Evolutionary conservation across 805 yeast species (phyloP).

Genomic region (Candida boleticola): DNA sequence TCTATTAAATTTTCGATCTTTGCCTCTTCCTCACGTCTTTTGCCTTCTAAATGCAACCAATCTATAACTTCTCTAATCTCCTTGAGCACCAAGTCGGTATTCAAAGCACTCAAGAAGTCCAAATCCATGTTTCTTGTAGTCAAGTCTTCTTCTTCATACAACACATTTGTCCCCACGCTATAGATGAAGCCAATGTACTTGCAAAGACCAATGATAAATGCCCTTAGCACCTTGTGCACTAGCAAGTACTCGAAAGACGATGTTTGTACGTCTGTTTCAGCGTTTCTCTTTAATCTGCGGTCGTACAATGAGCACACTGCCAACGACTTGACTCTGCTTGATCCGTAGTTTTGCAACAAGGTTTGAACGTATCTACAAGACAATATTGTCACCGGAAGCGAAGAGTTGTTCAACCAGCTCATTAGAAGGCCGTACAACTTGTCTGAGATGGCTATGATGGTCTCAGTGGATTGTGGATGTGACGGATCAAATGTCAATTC

Average conservation of each 20-base stretch:
- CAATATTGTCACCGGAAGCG: constrained; percentile 73
- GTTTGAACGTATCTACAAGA: constrained; percentile 73
- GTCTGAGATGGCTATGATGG: constrained; percentile 52
- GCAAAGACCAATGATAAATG: constrained; percentile 52
- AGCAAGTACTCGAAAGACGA: constrained; percentile 21
- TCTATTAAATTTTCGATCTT: constrained; percentile 5
- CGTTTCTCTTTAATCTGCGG: neutral
- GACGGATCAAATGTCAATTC: constrained; percentile 50
- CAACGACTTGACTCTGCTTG: neutral
- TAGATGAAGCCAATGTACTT: constrained; percentile 51
- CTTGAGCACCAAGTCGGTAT: constrained; percentile 18
- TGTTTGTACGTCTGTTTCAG: constrained; percentile 8
- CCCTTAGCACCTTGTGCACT: constrained; percentile 50
- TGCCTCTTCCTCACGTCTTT: constrained; percentile 9
- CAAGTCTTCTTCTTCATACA: constrained; percentile 75
- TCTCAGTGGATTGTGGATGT: constrained; percentile 31
- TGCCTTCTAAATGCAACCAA: constrained; percentile 25
- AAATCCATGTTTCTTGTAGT: constrained; percentile 61
- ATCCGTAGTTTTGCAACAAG: constrained; percentile 42
- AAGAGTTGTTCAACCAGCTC: constrained; percentile 75
- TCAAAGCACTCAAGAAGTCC: constrained; percentile 27
- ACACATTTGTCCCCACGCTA: constrained; percentile 53
- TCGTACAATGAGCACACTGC: constrained; percentile 10
- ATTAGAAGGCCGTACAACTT: constrained; percentile 52
- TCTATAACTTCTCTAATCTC: constrained; percentile 32